phyloP scores from a whole-genome alignment of 352 stramenopile genomes.

The Pythium folliculosum region DNA sequence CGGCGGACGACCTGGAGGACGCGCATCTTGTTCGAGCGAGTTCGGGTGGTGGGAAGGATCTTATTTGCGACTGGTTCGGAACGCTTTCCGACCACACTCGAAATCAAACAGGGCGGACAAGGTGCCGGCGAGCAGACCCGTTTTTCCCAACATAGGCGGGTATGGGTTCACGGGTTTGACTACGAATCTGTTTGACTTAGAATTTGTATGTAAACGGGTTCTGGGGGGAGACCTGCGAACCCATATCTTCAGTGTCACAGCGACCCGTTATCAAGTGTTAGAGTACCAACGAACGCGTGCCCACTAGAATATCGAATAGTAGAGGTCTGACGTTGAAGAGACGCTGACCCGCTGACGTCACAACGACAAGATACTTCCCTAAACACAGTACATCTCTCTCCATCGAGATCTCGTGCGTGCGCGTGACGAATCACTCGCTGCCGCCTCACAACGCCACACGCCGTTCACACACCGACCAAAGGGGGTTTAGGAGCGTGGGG shows the following conservation, averaged over 20 bases:
- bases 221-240: too few relatives aligned
- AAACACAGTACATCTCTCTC: background rate
- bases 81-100: background rate
- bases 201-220: too few relatives aligned
- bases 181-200: too few relatives aligned
- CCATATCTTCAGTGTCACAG: too few relatives aligned
- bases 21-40: conserved; percentile 12
- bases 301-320: background rate
- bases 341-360: conserved; percentile 8
- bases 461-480: too few relatives aligned
- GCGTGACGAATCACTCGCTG: too few relatives aligned
- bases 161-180: background rate
- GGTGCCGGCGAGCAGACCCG: background rate
- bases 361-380: background rate
- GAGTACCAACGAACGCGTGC: background rate
- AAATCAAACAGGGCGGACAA: conserved; percentile 3
- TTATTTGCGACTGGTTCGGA: background rate
- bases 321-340: conserved; percentile 11
- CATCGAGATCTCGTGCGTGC: background rate
- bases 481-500: too few relatives aligned
- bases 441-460: too few relatives aligned
- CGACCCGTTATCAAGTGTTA: background rate
- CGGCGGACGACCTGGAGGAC: conserved; percentile 24
- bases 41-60: too few relatives aligned
- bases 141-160: background rate